phyloP scores from a whole-genome alignment of 1,139 yeast genomes.

The Pneumocystis carinii region DNA sequence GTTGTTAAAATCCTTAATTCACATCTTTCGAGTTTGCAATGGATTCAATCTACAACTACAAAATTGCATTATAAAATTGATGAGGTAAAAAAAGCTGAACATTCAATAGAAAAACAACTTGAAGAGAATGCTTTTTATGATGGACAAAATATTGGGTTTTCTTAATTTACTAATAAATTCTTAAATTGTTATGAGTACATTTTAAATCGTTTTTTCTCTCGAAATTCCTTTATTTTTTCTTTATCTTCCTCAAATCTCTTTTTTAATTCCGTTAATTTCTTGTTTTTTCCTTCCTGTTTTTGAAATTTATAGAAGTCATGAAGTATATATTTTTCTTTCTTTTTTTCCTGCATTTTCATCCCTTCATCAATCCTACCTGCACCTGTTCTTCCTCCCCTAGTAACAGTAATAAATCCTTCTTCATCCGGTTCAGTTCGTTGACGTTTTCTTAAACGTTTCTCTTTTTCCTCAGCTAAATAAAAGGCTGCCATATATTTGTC shows the following conservation, averaged over 20 bases:
- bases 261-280: conserved; percentile 76
- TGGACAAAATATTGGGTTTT: background rate
- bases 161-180: background rate
- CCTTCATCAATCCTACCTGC: conserved; percentile 22
- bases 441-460: conserved; percentile 34
- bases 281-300: conserved; percentile 81
- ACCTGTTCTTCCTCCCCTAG: conserved; percentile 26
- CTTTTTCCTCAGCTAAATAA: conserved; percentile 54
- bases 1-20: conserved; percentile 71
- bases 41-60: conserved; percentile 63
- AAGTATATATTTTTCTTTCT: conserved; percentile 65
- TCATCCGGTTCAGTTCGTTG: conserved; percentile 26
- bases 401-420: conserved; percentile 19
- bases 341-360: conserved; percentile 27
- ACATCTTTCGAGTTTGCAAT: conserved; percentile 78
- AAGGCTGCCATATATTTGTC: conserved; percentile 50
- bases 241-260: conserved; percentile 80
- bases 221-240: conserved; percentile 63
- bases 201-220: conserved; percentile 64
- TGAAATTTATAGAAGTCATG: conserved; percentile 92
- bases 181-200: conserved; percentile 42
- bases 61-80: conserved; percentile 52
- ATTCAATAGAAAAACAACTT: background rate
- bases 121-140: background rate
- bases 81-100: conserved; percentile 21